Percentiles rank a stretch among this genome's conserved stretches.
Conservation (phyloP, 805 yeast genomes). For the Starmerella davenportii region DNA sequence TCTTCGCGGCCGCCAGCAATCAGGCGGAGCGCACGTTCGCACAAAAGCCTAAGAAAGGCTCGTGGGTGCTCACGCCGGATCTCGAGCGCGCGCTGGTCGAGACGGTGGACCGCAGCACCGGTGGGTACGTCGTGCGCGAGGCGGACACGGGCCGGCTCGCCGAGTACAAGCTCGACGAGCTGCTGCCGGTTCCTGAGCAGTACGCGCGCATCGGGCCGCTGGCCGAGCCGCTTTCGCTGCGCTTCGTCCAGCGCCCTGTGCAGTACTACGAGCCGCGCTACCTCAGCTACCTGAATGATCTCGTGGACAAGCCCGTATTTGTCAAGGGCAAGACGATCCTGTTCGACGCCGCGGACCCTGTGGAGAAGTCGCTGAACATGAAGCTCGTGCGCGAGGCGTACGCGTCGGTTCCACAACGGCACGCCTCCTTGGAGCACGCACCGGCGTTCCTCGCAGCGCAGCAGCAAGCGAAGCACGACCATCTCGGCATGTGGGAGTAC, state of each 20-base stretch:
- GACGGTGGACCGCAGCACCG: slow-evolving; percentile 23
- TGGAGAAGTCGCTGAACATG: slow-evolving; percentile 41
- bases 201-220: slow-evolving; percentile 33
- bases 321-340: slow-evolving; percentile 32
- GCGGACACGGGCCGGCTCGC: slow-evolving; percentile 45
- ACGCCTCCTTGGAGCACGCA: slow-evolving; percentile 20
- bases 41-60: slow-evolving; percentile 30
- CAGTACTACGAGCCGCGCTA: slow-evolving; percentile 39
- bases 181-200: slow-evolving; percentile 37
- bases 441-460: slow-evolving; percentile 30
- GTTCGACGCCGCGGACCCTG: slow-evolving; percentile 37
- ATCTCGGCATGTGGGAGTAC: slow-evolving; percentile 55
- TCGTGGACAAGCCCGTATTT: slow-evolving; percentile 37
- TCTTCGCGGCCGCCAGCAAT: slow-evolving; percentile 21
- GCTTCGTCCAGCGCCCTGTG: slow-evolving; percentile 42
- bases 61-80: slow-evolving; percentile 37
- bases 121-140: slow-evolving; percentile 34
- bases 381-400: slow-evolving; percentile 42
- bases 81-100: slow-evolving; percentile 39
- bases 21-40: slow-evolving; percentile 17
- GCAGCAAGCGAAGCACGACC: slow-evolving; percentile 31
- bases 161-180: slow-evolving; percentile 27
- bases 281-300: slow-evolving; percentile 37
- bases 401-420: slow-evolving; percentile 31
- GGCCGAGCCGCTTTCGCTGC: slow-evolving; percentile 22